phyloP scores from a whole-genome alignment of 2,329 filamentous ascomycete species.

The Pestalotiopsis fici region DNA sequence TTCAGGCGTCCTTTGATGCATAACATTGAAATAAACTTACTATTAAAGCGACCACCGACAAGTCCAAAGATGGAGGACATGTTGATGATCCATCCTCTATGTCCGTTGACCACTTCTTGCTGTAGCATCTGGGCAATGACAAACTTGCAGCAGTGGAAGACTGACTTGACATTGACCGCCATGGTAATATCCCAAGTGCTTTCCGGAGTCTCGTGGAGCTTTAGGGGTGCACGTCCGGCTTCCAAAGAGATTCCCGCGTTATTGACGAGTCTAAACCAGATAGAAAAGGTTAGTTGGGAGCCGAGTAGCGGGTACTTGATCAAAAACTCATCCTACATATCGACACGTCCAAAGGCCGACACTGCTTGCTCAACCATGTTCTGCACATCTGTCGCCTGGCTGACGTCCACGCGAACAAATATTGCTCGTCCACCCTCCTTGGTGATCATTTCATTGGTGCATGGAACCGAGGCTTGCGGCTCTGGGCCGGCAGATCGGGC shows the following conservation, averaged over 20 bases:
- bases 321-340: neutral
- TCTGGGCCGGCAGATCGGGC: constrained; percentile 17
- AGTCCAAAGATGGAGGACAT: constrained; percentile 44
- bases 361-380: neutral
- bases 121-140: constrained; percentile 48
- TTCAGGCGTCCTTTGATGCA: neutral
- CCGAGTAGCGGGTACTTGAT: neutral
- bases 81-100: constrained; percentile 52
- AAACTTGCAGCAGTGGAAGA: constrained; percentile 45
- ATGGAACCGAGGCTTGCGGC: neutral
- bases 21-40: constrained; percentile 19
- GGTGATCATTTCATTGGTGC: neutral
- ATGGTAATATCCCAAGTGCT: constrained; percentile 27
- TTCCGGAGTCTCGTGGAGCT: neutral
- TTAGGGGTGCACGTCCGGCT: neutral
- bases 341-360: neutral
- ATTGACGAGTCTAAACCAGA: constrained; percentile 39
- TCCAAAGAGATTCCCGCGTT: constrained; percentile 49
- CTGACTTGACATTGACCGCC: constrained; percentile 36
- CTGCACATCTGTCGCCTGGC: neutral
- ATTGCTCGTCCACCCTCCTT: neutral
- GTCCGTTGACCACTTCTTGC: constrained; percentile 41
- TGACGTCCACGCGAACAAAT: neutral
- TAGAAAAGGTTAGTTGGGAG: neutral
- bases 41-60: constrained; percentile 28